phyloP scores from a whole-genome alignment of 2,329 filamentous ascomycete genomes.

The Xylaria hypoxylon region DNA sequence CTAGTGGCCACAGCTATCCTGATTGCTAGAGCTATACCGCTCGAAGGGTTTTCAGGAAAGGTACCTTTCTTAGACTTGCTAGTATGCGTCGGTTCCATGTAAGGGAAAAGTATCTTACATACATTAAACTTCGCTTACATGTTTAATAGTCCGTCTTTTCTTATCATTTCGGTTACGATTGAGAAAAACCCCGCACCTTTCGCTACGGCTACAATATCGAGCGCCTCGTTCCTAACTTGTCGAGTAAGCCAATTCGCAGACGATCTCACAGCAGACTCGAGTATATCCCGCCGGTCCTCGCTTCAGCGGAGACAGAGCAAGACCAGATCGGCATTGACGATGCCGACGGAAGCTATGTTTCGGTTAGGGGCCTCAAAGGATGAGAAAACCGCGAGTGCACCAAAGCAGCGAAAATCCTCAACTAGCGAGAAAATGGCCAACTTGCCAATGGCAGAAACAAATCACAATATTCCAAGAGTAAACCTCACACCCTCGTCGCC shows the following conservation, averaged over 20 bases:
- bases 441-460: constrained; percentile 39
- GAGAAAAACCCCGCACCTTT: constrained; percentile 49
- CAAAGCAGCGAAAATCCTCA: constrained; percentile 21
- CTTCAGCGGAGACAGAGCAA: constrained; percentile 44
- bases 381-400: not conserved
- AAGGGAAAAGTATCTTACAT: constrained; percentile 34
- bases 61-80: constrained; percentile 49
- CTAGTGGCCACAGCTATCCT: constrained; percentile 48
- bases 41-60: constrained; percentile 43
- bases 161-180: constrained; percentile 49
- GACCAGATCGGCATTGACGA: constrained; percentile 40
- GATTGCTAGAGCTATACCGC: constrained; percentile 41
- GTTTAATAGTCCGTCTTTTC: constrained; percentile 46
- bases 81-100: constrained; percentile 51
- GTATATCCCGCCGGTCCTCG: constrained; percentile 47
- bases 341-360: constrained; percentile 45
- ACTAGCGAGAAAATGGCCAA: constrained; percentile 34
- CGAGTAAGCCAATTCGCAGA: constrained; percentile 44
- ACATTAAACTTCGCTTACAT: constrained; percentile 13
- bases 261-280: constrained; percentile 43
- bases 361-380: constrained; percentile 13
- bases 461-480: constrained; percentile 18
- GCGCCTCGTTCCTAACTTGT: constrained; percentile 43
- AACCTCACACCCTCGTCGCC: constrained; percentile 1
- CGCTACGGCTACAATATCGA: constrained; percentile 46